Base-by-base conservation (phyloP, 2,329 filamentous ascomycete genomes). In the Neopestalotiopsis sp. region DNA sequence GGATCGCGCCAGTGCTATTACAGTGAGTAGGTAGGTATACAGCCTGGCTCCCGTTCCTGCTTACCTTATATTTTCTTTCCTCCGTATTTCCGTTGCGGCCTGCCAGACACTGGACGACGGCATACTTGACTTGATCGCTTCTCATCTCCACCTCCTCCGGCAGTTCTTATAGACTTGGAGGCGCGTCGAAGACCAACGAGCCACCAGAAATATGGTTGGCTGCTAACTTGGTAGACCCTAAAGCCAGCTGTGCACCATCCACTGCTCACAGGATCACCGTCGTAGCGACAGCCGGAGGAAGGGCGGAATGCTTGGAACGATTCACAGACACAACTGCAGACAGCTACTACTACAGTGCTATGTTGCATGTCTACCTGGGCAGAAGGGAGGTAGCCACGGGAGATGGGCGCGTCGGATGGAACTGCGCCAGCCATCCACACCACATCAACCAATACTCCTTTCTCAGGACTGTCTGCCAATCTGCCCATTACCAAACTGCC, bases 61-160 rank as follows among this genome's bases (percentile, higher is more conserved):
- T 32, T 34, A 34, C 14, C 12, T 17, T 59, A 28, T 28, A 28
- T 28, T 59, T 24, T 30, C 57, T 59, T 56, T 24, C 20, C 24
- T 24, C 57, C n/a, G 17, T 40, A 17, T 62, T 62, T 40, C 13
- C 17, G 30, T 40, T 17, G 14, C n/a, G 59, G 59, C 59, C 12
- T 40, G 12, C 59, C 5, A 20, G 13, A 7, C 57, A 32, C 6
- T 17, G 45, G n/a, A 24, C 17, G 45, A 52, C 45, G 45, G 17
- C 17, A n/a, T 42, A 13, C 17, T 49, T 17, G 24, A 34, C 57
- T 30, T 62, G 59, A 10, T 40, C 24, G 59, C 40, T 62, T 32
- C 12, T 62, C 59, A 62, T 62, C 30, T 40, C 57, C 57, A 34
- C 57, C 57, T 17, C 30, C 24, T 30, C 34, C 57, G 57, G 57